Percentiles rank a stretch among this genome's conserved stretches.
These are phyloP conservation scores for Penicillium concentricum DNA, from an alignment of 2,329 filamentous ascomycete species.

Conservation along the genomic window DNA sequence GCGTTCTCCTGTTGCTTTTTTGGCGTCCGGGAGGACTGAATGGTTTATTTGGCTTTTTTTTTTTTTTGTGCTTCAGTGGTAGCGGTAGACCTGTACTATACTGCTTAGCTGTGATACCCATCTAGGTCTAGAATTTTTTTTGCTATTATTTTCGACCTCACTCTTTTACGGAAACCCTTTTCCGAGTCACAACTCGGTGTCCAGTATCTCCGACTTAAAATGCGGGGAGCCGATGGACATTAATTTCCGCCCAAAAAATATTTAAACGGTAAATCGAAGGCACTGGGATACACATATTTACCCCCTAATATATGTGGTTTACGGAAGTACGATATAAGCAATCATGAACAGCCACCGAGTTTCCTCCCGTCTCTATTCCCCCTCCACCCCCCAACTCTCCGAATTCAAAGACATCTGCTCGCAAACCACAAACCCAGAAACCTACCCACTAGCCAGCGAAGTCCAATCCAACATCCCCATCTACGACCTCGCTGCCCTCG, in stretches of 20 bases:
- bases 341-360: conserved; percentile 11
- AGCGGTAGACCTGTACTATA: conserved; percentile 28
- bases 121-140: conserved; percentile 17
- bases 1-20: conserved; percentile 2
- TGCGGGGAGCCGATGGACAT: conserved; percentile 19
- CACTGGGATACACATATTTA: not conserved
- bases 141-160: not conserved
- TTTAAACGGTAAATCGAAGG: conserved; percentile 2
- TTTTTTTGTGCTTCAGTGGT: conserved; percentile 15
- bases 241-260: conserved; percentile 16
- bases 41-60: conserved; percentile 1
- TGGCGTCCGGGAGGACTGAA: conserved; percentile 7
- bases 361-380: conserved; percentile 24
- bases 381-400: conserved; percentile 30
- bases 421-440: conserved; percentile 33
- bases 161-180: conserved; percentile 12
- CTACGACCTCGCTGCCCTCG: conserved; percentile 49
- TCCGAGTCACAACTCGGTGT: not conserved
- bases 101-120: conserved; percentile 29
- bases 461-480: conserved; percentile 56
- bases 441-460: conserved; percentile 51
- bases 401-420: conserved; percentile 49
- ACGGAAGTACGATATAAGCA: not conserved
- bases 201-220: not conserved
- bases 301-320: not conserved